Evolutionary conservation across 495 filamentous ascomycete species (phyloP).

Genomic region (Darksidea phi): DNA sequence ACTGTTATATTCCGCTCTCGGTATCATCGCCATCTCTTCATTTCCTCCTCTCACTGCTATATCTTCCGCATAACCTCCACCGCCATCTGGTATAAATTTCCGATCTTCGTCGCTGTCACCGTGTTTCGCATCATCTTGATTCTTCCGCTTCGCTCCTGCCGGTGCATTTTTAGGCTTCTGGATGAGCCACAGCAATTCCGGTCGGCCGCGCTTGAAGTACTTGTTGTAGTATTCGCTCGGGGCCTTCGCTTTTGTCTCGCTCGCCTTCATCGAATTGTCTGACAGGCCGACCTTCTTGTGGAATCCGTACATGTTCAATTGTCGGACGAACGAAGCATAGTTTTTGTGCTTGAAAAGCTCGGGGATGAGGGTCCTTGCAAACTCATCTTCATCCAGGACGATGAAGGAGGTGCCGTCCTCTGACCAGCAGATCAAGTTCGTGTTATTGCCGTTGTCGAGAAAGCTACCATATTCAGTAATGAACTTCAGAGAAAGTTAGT

Average conservation of each 20-base stretch:
- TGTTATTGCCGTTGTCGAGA: slow-evolving; percentile 85
- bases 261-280: slow-evolving; percentile 96
- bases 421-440: slow-evolving; percentile 95
- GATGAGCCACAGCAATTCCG: slow-evolving; percentile 94
- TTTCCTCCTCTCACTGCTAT: slow-evolving; percentile 49
- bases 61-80: slow-evolving; percentile 27
- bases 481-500: neutral
- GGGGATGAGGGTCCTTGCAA: slow-evolving; percentile 94
- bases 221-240: slow-evolving; percentile 97
- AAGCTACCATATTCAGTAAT: slow-evolving; percentile 60
- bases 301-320: slow-evolving; percentile 99
- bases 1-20: slow-evolving; percentile 73
- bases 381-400: slow-evolving; percentile 96
- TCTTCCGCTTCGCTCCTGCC: slow-evolving; percentile 59
- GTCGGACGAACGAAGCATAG: slow-evolving; percentile 96
- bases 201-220: slow-evolving; percentile 90
- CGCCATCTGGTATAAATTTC: slow-evolving; percentile 28
- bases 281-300: slow-evolving; percentile 97
- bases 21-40: slow-evolving; percentile 50
- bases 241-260: slow-evolving; percentile 93
- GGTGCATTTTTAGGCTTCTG: slow-evolving; percentile 80
- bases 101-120: slow-evolving; percentile 45
- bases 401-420: slow-evolving; percentile 94
- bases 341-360: slow-evolving; percentile 99
- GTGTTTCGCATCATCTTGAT: slow-evolving; percentile 66